These are phyloP conservation scores for Ochetophila trinervis DNA, from an alignment of 306 rosid species.

Conservation along the genomic window DNA sequence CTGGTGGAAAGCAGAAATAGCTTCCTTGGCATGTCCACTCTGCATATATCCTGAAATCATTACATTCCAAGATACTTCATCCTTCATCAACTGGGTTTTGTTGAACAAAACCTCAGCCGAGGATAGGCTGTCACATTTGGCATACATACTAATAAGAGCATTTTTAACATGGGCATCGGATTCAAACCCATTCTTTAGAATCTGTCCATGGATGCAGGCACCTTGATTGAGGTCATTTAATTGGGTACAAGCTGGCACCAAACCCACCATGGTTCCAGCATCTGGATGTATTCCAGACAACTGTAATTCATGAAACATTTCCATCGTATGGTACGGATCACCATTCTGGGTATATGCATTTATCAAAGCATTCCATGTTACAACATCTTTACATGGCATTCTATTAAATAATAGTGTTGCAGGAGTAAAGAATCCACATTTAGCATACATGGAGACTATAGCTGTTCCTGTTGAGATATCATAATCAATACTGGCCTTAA, in stretches of 20 bases:
- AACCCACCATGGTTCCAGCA: constrained; percentile 51
- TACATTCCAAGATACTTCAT: constrained; percentile 59
- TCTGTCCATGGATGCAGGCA: constrained; percentile 50
- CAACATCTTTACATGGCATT: constrained; percentile 49
- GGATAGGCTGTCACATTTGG: constrained; percentile 50
- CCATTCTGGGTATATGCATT: constrained; percentile 48
- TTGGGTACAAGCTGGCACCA: constrained; percentile 44
- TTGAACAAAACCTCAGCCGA: constrained; percentile 51
- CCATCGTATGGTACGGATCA: constrained; percentile 39
- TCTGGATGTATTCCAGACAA: constrained; percentile 47
- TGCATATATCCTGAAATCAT: constrained; percentile 57
- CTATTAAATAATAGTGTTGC: constrained; percentile 44
- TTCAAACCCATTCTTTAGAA: constrained; percentile 49
- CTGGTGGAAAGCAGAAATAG: constrained; percentile 40
- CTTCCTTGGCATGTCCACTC: constrained; percentile 39
- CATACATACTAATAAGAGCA: constrained; percentile 59
- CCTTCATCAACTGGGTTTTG: constrained; percentile 32
- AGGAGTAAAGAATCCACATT: constrained; percentile 33
- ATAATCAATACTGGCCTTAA: constrained; percentile 42
- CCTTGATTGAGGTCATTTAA: constrained; percentile 38
- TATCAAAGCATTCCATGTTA: constrained; percentile 69
- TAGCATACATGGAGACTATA: constrained; percentile 57
- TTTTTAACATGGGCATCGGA: constrained; percentile 41
- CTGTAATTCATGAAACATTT: constrained; percentile 40
- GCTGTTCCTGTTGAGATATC: constrained; percentile 47